These are phyloP conservation scores for Entonaema liquescens DNA, from an alignment of 495 filamentous ascomycete species.

Conservation along the genomic window DNA sequence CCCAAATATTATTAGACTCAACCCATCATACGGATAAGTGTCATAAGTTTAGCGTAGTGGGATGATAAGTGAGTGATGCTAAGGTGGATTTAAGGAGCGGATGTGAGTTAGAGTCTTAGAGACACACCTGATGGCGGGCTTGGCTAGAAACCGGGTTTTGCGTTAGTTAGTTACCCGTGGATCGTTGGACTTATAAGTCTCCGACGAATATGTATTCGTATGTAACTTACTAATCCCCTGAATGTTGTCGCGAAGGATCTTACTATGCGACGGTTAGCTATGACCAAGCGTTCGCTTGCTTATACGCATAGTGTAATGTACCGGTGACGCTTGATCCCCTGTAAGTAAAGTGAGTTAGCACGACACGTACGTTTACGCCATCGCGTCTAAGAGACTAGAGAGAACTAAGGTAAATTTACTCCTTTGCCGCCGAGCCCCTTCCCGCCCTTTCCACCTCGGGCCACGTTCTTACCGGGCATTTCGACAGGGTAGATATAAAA, in stretches of 20 bases:
- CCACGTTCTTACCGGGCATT: conserved; percentile 26
- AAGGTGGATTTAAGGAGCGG: not conserved
- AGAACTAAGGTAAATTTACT: conserved; percentile 24
- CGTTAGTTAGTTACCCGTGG: conserved; percentile 20
- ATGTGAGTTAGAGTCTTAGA: not conserved
- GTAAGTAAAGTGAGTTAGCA: not conserved
- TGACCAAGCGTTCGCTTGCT: not conserved
- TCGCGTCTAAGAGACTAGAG: not conserved
- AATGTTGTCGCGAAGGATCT: conserved; percentile 69
- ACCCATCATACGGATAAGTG: not conserved
- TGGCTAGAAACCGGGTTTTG: conserved; percentile 55
- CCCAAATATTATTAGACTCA: conserved; percentile 4
- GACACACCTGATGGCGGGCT: conserved; percentile 72
- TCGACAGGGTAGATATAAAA: not conserved
- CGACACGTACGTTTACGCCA: not conserved
- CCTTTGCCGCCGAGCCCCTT: conserved; percentile 44
- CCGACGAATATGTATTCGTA: not conserved
- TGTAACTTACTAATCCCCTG: conserved; percentile 68
- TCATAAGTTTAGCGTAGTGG: not conserved
- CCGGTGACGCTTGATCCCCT: conserved; percentile 46
- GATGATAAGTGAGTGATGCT: not conserved
- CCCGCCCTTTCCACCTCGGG: conserved; percentile 28
- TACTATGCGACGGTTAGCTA: conserved; percentile 50
- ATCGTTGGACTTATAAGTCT: not conserved
- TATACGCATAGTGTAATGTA: conserved; percentile 14